Conservation (phyloP, 2,329 filamentous ascomycete genomes). For the Fusarium proliferatum region DNA sequence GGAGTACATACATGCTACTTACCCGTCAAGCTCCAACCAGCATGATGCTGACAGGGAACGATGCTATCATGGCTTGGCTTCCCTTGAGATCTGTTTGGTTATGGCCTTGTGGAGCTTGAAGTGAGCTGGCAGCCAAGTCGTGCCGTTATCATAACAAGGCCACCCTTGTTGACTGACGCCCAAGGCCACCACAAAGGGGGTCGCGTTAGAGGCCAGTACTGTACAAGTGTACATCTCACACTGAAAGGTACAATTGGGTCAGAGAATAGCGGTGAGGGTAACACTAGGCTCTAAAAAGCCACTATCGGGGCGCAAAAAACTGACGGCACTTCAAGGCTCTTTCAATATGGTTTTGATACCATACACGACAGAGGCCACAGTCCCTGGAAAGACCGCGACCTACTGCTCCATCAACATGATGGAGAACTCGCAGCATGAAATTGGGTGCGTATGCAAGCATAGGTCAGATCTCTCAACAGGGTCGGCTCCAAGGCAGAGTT, state of each 20-base stretch:
- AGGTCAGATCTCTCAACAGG: slow-evolving; percentile 44
- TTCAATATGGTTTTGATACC: slow-evolving; percentile 11
- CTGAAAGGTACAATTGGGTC: slow-evolving; percentile 34
- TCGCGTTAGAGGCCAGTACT: slow-evolving; percentile 30
- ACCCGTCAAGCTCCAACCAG: slow-evolving; percentile 34
- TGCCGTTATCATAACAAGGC: slow-evolving; percentile 41
- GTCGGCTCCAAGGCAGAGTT: slow-evolving; percentile 37
- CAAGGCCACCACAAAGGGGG: slow-evolving; percentile 37
- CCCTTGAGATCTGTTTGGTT: slow-evolving; percentile 44
- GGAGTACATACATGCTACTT: slow-evolving; percentile 44
- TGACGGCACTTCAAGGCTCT: slow-evolving; percentile 21
- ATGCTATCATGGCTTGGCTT: slow-evolving; percentile 39
- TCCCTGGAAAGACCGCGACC: background rate
- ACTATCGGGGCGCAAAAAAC: slow-evolving; percentile 33
- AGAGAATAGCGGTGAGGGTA: slow-evolving; percentile 45
- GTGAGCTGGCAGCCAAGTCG: slow-evolving; percentile 45
- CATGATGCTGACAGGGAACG: slow-evolving; percentile 40
- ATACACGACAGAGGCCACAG: slow-evolving; percentile 6
- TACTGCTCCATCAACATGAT: slow-evolving; percentile 23
- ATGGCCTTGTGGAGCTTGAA: slow-evolving; percentile 34
- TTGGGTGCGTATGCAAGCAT: slow-evolving; percentile 45
- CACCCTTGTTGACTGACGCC: slow-evolving; percentile 32
- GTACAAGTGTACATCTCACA: slow-evolving; percentile 39
- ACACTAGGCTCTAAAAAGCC: slow-evolving; percentile 43
- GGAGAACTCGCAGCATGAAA: slow-evolving; percentile 31